Conservation (phyloP, 23 red algal genomes). For the Chondrus crispus region DNA sequence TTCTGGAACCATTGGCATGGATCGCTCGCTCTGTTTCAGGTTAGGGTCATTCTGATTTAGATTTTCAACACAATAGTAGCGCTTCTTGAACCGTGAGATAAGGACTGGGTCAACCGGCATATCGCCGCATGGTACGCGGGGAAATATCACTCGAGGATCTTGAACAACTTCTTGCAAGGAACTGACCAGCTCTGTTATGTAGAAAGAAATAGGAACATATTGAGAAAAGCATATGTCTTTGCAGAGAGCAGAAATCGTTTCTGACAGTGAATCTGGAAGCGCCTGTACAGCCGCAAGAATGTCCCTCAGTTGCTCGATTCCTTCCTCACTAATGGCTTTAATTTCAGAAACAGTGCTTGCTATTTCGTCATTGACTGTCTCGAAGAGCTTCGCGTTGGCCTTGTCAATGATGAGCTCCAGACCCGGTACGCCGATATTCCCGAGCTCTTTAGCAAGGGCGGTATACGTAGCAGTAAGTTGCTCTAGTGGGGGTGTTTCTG, state of each 20-base stretch:
- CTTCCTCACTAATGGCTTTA: not conserved
- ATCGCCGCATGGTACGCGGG: not conserved
- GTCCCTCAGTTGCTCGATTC: no score
- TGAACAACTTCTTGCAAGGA: conserved; percentile 6
- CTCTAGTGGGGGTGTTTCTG: no score
- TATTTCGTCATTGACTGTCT: not conserved
- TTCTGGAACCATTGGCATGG: conserved; percentile 6
- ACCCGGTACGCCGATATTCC: no score
- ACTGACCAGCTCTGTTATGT: not conserved
- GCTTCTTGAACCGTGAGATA: conserved; percentile 18
- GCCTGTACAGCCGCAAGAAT: no score
- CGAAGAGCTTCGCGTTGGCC: not conserved
- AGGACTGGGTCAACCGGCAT: conserved; percentile 31
- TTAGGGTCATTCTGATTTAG: not conserved
- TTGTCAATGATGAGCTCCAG: no score
- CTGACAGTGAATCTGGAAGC: no score
- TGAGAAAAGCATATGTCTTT: no score
- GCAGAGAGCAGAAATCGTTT: no score
- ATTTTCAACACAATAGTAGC: not conserved
- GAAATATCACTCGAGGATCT: conserved; percentile 18
- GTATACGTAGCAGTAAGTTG: no score
- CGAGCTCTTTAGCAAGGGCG: no score
- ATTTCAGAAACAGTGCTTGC: not conserved
- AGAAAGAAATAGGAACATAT: no score
- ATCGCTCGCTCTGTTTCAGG: not conserved